These are phyloP conservation scores for Pinus taeda DNA, from an alignment of 75 land plant species.

Conservation along the genomic window DNA sequence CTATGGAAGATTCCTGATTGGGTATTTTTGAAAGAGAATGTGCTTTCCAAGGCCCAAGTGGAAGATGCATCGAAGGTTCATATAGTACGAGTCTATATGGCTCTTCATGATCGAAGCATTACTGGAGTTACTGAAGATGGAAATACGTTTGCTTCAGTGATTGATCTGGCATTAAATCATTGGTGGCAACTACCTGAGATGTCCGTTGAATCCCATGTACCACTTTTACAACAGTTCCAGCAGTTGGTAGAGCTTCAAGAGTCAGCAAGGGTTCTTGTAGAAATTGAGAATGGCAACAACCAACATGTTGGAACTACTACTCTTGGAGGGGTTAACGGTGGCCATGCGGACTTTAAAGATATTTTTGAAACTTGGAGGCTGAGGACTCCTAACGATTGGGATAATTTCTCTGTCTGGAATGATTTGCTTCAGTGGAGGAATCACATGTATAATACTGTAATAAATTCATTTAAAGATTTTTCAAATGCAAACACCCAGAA, in stretches of 20 bases:
- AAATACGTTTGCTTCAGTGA: slow-evolving; percentile 70
- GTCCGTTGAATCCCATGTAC: slow-evolving; percentile 83
- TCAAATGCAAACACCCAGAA: slow-evolving; percentile 74
- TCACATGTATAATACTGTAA: slow-evolving; percentile 92
- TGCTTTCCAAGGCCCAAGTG: slow-evolving; percentile 94
- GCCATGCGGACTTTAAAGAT: slow-evolving; percentile 86
- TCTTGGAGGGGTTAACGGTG: slow-evolving; percentile 51
- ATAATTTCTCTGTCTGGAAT: slow-evolving; percentile 93
- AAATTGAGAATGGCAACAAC: slow-evolving; percentile 85
- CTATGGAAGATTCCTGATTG: slow-evolving; percentile 94
- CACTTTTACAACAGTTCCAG: slow-evolving; percentile 98
- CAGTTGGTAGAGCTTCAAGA: slow-evolving; percentile 98
- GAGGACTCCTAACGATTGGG: slow-evolving; percentile 99
- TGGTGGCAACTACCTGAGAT: slow-evolving; percentile 99
- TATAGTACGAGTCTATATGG: slow-evolving; percentile 79
- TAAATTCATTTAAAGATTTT: slow-evolving; percentile 96
- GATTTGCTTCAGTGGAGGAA: slow-evolving; percentile 98
- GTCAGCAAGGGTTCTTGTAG: slow-evolving; percentile 78
- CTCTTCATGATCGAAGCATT: slow-evolving; percentile 59
- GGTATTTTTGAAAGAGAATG: slow-evolving; percentile 77
- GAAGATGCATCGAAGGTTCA: slow-evolving; percentile 90
- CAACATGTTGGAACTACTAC: slow-evolving; percentile 45
- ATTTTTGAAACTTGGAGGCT: slow-evolving; percentile 98
- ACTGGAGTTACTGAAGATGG: slow-evolving; percentile 89
- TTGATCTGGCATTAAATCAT: slow-evolving; percentile 90